Evolutionary conservation across 1,139 yeast species (phyloP), one percentile per base, ranked within the genome.

Genomic region (Kodamaea derodonti): DNA sequence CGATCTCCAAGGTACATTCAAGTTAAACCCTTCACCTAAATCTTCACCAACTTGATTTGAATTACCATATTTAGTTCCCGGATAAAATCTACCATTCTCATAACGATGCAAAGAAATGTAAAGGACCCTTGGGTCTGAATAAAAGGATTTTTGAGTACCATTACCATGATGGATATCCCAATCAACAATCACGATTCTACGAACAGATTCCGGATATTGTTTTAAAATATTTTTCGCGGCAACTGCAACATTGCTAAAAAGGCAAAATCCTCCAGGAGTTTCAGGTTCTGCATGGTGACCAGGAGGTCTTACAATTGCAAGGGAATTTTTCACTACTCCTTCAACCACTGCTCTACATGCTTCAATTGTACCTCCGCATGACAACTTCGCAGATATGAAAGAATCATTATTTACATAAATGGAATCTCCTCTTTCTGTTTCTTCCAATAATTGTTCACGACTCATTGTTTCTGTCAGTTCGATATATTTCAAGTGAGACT

Each of bases 271-370:
- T 29, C 96, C 97, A 0, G 98, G 95, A 14, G 88, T 69, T 43
- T 87, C 94, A 1, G 99, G 97, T 53, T 94, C 99, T 1, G 98
- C 97, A 55, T 94, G 99, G 61, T 94, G 99, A 2, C 99, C 99
- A 0, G 99, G 99, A 1, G 99, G 99, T 45, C 99, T 76, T 11
- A 94, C 96, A 11, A 94, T 86, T 0, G 98, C 99, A 38, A 94
- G 57, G 0, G 97, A 83, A 55, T 94, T 94, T 53, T 88, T 88
- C 20, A 90, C 97, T 39, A 72, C 67, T 1, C 96, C 95, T 56
- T 90, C 97, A 9, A 92, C 84, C 14, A 94, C 98, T 0, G 97
- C 96, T 47, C 80, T 79, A 57, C 97, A 90, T 0, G 96, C 95
- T 57, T 92, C 98, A 34, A 94, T 92, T 20, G 95, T 82, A 20